Percentiles rank a stretch among this genome's conserved stretches.
Evolutionary conservation across 2,329 filamentous ascomycete species (phyloP).

Genomic region (Xylariaceae sp.): DNA sequence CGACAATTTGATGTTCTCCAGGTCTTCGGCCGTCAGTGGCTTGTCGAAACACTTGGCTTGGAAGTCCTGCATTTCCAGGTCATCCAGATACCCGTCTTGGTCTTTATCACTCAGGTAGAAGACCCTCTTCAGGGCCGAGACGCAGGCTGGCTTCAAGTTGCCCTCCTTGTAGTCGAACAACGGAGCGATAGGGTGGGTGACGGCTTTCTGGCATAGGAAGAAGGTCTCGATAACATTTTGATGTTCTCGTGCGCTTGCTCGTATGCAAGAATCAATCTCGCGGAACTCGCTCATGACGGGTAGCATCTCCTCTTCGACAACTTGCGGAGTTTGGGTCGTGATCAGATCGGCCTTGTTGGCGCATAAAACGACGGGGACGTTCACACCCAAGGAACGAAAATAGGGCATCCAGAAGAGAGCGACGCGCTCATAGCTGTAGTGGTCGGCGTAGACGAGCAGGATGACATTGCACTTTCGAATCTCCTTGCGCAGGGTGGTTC

Average conservation of each 20-base stretch:
- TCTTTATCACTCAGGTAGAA: slow-evolving; percentile 97
- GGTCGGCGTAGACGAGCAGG: slow-evolving; percentile 92
- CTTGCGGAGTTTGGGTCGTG: slow-evolving; percentile 71
- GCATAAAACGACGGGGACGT: slow-evolving; percentile 93
- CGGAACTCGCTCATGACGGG: slow-evolving; percentile 98
- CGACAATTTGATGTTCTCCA: slow-evolving; percentile 86
- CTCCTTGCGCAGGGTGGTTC: slow-evolving; percentile 84
- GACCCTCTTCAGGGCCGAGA: slow-evolving; percentile 80
- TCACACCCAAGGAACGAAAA: slow-evolving; percentile 95
- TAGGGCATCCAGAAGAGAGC: slow-evolving; percentile 98
- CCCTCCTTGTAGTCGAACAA: slow-evolving; percentile 95
- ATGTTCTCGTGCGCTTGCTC: slow-evolving; percentile 87
- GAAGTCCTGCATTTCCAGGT: slow-evolving; percentile 86
- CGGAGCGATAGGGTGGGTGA: slow-evolving; percentile 93
- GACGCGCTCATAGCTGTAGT: slow-evolving; percentile 97
- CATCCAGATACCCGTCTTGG: slow-evolving; percentile 87
- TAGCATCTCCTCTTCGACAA: slow-evolving; percentile 95
- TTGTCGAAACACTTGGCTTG: slow-evolving; percentile 92
- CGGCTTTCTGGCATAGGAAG: slow-evolving; percentile 96
- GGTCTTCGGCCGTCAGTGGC: slow-evolving; percentile 71
- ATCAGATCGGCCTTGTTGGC: slow-evolving; percentile 95
- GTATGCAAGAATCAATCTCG: slow-evolving; percentile 96
- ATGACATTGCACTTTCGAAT: slow-evolving; percentile 97
- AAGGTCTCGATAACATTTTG: slow-evolving; percentile 95
- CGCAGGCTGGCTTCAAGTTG: slow-evolving; percentile 80